Conservation (phyloP, 2,329 filamentous ascomycete genomes). For the Colletotrichum tofieldiae region DNA sequence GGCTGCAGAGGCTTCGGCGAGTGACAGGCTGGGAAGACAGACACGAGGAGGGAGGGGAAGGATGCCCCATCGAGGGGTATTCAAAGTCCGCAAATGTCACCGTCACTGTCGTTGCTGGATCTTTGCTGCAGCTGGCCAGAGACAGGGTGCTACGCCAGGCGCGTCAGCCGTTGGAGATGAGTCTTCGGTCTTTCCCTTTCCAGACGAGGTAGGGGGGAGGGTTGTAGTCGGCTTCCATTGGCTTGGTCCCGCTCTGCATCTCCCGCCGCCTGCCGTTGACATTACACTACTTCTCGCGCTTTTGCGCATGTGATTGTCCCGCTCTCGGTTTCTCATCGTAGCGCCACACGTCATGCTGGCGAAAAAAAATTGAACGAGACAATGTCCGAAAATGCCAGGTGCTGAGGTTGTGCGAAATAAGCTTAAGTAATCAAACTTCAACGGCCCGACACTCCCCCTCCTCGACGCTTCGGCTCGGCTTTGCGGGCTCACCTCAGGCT, state of each 20-base stretch:
- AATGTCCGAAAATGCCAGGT: slow-evolving; percentile 27
- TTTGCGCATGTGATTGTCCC: slow-evolving; percentile 27
- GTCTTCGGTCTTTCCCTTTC: neutral
- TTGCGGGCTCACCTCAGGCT: neutral
- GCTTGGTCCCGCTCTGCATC: neutral
- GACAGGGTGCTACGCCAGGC: slow-evolving; percentile 25
- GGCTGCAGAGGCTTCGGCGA: slow-evolving; percentile 7
- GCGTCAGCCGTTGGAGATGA: slow-evolving; percentile 29
- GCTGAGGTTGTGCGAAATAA: slow-evolving; percentile 3
- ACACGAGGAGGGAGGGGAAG: slow-evolving; percentile 5
- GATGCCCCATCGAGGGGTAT: neutral
- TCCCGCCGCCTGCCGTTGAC: neutral
- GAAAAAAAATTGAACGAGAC: neutral
- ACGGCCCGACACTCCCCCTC: neutral
- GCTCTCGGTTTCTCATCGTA: slow-evolving; percentile 10
- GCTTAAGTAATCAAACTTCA: slow-evolving; percentile 39
- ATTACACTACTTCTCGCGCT: neutral
- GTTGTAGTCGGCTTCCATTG: neutral
- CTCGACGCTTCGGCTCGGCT: neutral
- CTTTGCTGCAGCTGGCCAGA: neutral
- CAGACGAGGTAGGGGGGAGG: neutral
- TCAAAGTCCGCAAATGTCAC: neutral
- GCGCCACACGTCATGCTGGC: slow-evolving; percentile 35
- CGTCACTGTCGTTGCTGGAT: slow-evolving; percentile 26
- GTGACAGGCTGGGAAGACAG: slow-evolving; percentile 20